Conservation (phyloP, 352 stramenopile species). For the Thraustotheca clavata region DNA sequence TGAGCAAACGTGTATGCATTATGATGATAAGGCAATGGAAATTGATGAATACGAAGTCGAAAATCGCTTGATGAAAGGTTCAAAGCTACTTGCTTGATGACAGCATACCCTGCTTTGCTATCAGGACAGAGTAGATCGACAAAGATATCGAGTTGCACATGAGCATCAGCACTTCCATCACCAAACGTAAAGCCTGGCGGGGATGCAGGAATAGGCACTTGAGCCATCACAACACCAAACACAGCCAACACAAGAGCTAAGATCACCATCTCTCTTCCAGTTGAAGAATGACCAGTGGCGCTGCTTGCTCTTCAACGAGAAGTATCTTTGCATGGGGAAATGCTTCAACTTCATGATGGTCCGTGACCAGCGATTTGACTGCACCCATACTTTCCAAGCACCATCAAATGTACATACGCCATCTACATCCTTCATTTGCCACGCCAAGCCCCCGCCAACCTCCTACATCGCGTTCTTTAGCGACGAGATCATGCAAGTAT, state of each 20-base stretch:
- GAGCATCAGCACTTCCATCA: conserved; percentile 36
- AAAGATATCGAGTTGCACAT: conserved; percentile 75
- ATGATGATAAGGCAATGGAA: conserved; percentile 37
- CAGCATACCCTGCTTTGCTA: conserved; percentile 30
- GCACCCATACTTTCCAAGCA: no score
- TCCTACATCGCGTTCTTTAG: no score
- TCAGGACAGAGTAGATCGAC: conserved; percentile 52
- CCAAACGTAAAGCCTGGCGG: conserved; percentile 58
- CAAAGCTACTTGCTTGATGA: conserved; percentile 27
- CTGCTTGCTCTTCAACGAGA: no score
- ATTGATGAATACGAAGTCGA: conserved; percentile 31
- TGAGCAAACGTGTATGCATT: conserved; percentile 33
- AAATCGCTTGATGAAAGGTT: conserved; percentile 29
- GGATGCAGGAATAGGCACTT: conserved; percentile 51
- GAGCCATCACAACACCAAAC: not conserved
- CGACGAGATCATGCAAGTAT: no score
- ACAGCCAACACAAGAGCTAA: not conserved
- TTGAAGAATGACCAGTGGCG: no score
- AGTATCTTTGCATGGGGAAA: no score
- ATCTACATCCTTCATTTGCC: no score
- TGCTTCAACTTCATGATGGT: no score
- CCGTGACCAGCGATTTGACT: no score
- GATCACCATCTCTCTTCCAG: not conserved
- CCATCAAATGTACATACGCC: no score
- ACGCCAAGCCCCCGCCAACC: no score